Evolutionary conservation across 805 yeast species (phyloP), one percentile per base, ranked within the genome.

Genomic region (Pachysolen tannophilus): DNA sequence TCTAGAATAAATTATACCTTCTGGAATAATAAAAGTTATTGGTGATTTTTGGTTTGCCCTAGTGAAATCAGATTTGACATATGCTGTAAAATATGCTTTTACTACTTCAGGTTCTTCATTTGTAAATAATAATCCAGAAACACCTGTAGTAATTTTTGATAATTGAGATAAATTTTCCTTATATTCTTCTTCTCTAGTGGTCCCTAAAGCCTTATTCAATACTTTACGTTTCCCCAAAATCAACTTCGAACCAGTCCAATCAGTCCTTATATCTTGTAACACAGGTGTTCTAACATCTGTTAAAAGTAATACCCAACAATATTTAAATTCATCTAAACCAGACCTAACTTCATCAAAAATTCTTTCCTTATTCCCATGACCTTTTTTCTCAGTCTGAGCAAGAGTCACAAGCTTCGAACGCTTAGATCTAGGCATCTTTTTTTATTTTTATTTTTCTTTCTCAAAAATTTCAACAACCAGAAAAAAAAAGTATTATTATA

Each of bases 241-340:
- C 42, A 90, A 66, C 53, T 86, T 82, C 21, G 95, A 84, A 3
- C 95, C 98, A 21, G 65, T 63, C 98, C 98, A 92, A 46, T 87
- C 94, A 28, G 75, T 69, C 66, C 98, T 78, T 41, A 92, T 81
- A 48, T 86, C 94, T 61, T 92, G 96, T 50, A 92, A 68, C 35
- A 88, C 95, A 35, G 95, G 94, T 39, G 95, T 92, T 63, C 98
- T 81, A 55, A 92, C 94, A 61, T 87, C 92, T 50, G 86, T 90
- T 41, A 92, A 73, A 43, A 78, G 74, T 46, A 92, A 72, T 19
- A 87, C 82, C 94, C 96, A 90, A 30, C 74, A 78, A 61, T 75
- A 85, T 53, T 74, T 75, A 62, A 64, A 82, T 28, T 74, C 65
- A 46, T 92, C 97, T 40, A 92, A 70, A 14, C 82, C 78, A 41